phyloP scores from a whole-genome alignment of 1,139 yeast genomes.

The Blastobotrys niveus region DNA sequence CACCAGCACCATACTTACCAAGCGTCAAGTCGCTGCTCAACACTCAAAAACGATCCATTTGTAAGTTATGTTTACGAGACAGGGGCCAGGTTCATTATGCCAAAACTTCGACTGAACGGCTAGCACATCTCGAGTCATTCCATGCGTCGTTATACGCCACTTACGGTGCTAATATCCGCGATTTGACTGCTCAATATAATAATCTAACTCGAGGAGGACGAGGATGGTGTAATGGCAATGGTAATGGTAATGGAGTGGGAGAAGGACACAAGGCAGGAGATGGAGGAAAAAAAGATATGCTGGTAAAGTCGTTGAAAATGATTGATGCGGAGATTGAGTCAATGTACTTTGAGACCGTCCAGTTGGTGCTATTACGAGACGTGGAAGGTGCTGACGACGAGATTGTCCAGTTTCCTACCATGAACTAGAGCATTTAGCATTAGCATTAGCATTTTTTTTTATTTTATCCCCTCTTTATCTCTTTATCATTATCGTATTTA shows the following conservation, averaged over 20 bases:
- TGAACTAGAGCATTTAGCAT: neutral
- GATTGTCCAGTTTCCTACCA: constrained; percentile 8
- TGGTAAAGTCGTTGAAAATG: neutral
- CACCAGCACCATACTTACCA: neutral
- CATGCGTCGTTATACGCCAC: constrained; percentile 10
- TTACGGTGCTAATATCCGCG: constrained; percentile 12
- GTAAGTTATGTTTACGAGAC: constrained; percentile 9
- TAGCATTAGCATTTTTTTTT: neutral
- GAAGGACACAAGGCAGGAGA: no score
- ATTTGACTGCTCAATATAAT: constrained; percentile 10
- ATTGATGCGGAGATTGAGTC: constrained; percentile 9
- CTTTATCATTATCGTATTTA: no score
- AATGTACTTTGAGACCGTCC: constrained; percentile 4
- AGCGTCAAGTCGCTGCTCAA: neutral
- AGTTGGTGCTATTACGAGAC: constrained; percentile 9
- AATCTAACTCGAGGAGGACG: neutral
- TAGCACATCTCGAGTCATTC: constrained; percentile 11
- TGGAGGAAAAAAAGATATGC: neutral
- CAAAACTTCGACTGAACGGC: constrained; percentile 3
- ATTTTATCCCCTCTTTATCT: no score
- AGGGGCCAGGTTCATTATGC: constrained; percentile 10
- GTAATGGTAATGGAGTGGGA: no score
- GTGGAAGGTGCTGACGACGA: constrained; percentile 11
- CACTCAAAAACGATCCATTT: constrained; percentile 4
- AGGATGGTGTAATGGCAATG: neutral